Conservation (phyloP, 1,284 basidiomycete species). For the Apiotrichum domesticum region DNA sequence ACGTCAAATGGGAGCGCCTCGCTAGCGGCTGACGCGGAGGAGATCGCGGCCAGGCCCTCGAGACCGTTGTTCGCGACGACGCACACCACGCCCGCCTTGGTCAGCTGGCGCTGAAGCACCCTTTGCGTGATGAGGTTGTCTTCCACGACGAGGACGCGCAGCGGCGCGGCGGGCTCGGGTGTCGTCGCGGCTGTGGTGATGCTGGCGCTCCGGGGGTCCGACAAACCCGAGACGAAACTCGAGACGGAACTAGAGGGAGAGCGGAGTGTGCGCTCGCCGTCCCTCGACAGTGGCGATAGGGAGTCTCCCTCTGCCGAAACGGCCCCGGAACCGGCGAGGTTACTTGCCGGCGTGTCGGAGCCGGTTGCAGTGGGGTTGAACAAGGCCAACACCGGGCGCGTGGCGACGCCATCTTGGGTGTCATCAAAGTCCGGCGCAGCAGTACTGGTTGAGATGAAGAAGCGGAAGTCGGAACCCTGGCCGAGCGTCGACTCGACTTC, state of each 20-base stretch:
- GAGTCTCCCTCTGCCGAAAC: too few relatives aligned
- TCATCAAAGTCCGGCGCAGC: too few relatives aligned
- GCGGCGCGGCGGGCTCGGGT: not conserved
- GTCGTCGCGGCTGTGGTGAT: not conserved
- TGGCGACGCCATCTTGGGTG: too few relatives aligned
- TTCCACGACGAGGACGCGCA: constrained; percentile 22
- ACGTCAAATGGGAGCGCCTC: constrained; percentile 27
- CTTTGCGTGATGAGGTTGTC: constrained; percentile 48
- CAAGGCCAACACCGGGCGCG: too few relatives aligned
- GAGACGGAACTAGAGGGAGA: too few relatives aligned
- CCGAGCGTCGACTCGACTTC: constrained; percentile 37
- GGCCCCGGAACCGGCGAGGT: too few relatives aligned
- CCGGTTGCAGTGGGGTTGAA: too few relatives aligned
- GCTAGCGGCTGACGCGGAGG: constrained; percentile 20
- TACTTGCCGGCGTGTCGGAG: too few relatives aligned
- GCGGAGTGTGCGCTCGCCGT: too few relatives aligned
- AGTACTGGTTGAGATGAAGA: constrained; percentile 39
- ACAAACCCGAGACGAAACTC: too few relatives aligned
- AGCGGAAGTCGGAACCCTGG: constrained; percentile 42
- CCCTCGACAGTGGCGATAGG: too few relatives aligned
- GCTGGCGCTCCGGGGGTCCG: too few relatives aligned
- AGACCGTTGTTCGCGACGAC: constrained; percentile 43
- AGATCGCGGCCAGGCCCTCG: constrained; percentile 45
- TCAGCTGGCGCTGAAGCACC: constrained; percentile 41
- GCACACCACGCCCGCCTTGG: constrained; percentile 29